These are phyloP conservation scores for Moesziomyces antarcticus DNA, from an alignment of 1,284 basidiomycete species.

Conservation along the genomic window DNA sequence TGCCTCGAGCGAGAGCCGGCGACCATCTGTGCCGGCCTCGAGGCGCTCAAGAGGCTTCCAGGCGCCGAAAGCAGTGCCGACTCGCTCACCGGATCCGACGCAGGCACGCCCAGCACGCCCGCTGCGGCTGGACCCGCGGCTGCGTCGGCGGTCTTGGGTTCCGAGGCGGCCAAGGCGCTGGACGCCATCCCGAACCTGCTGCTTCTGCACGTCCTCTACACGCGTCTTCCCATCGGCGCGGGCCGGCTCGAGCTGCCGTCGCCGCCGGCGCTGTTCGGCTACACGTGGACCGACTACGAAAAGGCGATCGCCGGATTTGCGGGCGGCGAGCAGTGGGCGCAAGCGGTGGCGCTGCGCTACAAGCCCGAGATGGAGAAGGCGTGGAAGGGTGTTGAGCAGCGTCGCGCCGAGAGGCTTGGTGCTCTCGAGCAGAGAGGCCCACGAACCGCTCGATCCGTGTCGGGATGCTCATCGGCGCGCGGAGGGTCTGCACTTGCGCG, in stretches of 20 bases:
- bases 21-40: conserved; percentile 36
- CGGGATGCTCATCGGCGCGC: conserved; percentile 18
- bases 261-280: conserved; percentile 59
- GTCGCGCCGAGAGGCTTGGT: conserved; percentile 26
- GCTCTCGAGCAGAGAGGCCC: conserved; percentile 16
- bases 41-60: conserved; percentile 31
- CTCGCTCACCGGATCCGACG: background rate
- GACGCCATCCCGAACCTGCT: conserved; percentile 61
- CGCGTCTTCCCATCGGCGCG: conserved; percentile 53
- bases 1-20: conserved; percentile 56
- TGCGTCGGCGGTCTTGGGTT: conserved; percentile 19
- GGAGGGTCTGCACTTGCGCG: conserved; percentile 25
- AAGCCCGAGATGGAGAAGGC: conserved; percentile 51
- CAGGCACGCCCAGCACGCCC: no score
- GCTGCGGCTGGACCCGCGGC: background rate
- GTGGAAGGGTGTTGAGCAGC: conserved; percentile 21
- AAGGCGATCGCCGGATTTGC: conserved; percentile 62
- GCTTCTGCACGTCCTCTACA: conserved; percentile 62
- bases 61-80: conserved; percentile 5
- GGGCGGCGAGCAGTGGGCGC: conserved; percentile 57
- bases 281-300: conserved; percentile 63
- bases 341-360: conserved; percentile 54
- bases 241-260: conserved; percentile 46
- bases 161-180: conserved; percentile 49
- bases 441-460: conserved; percentile 19